These are phyloP conservation scores for Paramecium sonneborni DNA, from an alignment of 73 alveolate genomes.

Conservation along the genomic window DNA sequence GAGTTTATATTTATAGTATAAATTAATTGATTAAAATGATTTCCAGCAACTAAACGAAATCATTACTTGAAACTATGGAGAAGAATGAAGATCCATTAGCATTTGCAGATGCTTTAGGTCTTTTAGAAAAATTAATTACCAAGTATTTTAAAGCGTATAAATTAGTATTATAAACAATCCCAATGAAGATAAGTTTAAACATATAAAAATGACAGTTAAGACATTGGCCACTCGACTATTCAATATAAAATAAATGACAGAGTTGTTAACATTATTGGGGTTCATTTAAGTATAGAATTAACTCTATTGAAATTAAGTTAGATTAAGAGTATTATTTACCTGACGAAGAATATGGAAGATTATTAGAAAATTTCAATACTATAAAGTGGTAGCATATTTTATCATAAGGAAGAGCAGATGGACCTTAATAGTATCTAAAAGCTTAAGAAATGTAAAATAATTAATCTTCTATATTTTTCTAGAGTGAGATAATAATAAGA, in stretches of 20 bases:
- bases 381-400: background rate
- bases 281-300: background rate
- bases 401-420: background rate
- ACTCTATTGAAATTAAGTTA: background rate
- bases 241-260: background rate
- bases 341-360: background rate
- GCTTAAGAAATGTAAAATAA: background rate
- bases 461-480: background rate
- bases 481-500: background rate
- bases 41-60: background rate
- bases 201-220: background rate
- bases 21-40: background rate
- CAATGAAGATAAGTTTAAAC: background rate
- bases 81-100: constrained; percentile 2
- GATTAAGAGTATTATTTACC: background rate
- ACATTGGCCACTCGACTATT: background rate
- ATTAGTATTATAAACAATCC: constrained; percentile 27
- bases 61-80: background rate
- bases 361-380: background rate
- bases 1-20: background rate
- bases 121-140: background rate
- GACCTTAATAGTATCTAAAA: background rate
- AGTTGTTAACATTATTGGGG: background rate
- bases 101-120: constrained; percentile 40
- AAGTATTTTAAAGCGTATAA: background rate